Percentiles rank a stretch among this genome's conserved stretches.
phyloP scores from a whole-genome alignment of 1,284 basidiomycete species.

The Ganoderma meredithae region DNA sequence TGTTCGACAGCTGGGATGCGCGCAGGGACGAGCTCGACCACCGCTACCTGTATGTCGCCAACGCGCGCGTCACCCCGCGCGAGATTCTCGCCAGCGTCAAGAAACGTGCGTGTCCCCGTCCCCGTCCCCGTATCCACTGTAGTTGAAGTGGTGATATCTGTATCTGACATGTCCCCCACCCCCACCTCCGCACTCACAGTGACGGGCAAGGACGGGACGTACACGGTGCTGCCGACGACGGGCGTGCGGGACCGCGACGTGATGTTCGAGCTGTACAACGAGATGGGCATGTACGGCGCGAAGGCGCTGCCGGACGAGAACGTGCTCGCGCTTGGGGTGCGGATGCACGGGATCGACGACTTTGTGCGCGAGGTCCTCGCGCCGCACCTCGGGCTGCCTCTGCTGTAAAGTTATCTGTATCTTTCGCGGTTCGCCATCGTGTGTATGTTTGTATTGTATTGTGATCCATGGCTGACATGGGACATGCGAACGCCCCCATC shows the following conservation, averaged over 20 bases:
- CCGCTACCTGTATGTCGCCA: slow-evolving; percentile 32
- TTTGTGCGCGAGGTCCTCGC: slow-evolving; percentile 32
- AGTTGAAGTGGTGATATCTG: too few species aligned
- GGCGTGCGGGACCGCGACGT: slow-evolving; percentile 36
- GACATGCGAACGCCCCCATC: too few species aligned
- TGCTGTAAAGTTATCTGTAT: slow-evolving; percentile 8
- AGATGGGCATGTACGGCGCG: slow-evolving; percentile 36
- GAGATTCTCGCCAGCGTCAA: slow-evolving; percentile 34
- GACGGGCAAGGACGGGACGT: slow-evolving; percentile 33
- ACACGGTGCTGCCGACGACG: slow-evolving; percentile 31
- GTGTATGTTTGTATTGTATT: neutral
- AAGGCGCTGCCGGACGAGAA: slow-evolving; percentile 36
- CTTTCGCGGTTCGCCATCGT: neutral
- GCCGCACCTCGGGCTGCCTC: slow-evolving; percentile 32
- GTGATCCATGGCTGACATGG: too few species aligned
- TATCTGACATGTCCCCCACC: neutral
- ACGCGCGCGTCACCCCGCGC: slow-evolving; percentile 32
- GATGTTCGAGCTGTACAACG: slow-evolving; percentile 39
- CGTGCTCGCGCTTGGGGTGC: slow-evolving; percentile 31
- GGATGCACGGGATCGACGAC: slow-evolving; percentile 34
- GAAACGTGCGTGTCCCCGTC: neutral
- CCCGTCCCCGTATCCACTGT: too few species aligned
- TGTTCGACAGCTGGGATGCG: slow-evolving; percentile 34
- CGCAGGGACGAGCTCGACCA: slow-evolving; percentile 30
- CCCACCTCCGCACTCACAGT: slow-evolving; percentile 15